Evolutionary conservation across 2,329 filamentous ascomycete species (phyloP), one percentile per base, ranked within the genome.

Genomic region (Drechslerella coelobrocha): DNA sequence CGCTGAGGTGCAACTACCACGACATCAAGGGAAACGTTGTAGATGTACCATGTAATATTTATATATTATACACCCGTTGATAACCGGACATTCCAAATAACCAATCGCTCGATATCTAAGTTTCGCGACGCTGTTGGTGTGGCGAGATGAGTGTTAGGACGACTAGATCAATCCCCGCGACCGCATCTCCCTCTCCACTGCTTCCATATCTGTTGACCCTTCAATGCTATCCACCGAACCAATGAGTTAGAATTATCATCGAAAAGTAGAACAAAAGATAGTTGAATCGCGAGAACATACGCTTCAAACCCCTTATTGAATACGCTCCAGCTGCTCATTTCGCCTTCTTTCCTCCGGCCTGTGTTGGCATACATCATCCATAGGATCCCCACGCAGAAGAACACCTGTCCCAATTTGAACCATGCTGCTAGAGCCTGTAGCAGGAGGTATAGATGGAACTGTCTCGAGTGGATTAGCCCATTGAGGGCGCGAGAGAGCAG

Each of bases 341-440:
- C 76, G 8, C 76, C 76, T 19, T 75, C 71, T 57, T 75, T 76
- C 51, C 73, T 72, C 53, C 65, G 74, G n/a, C 76, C 73, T 7
- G 76, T 78, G 48, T 77, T 78, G n/a, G 72, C 75, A 68, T 75
- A 73, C 73, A 76, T 76, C 73, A 77, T 77, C 76, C 76, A 78
- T 27, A 78, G 53, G 43, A 78, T 72, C 71, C 76, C 76, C 43
- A 77, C 73, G 41, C 75, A 75, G 5, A 77, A 65, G 61, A 77
- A 75, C 24, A 74, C 72, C 73, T 76, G 76, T 1, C 76, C 76
- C 43, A 75, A 75, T 41, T 76, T 75, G 43, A 66, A 62, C 57
- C 68, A 43, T 24, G 68, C 75, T 39, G 76, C 74, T 21, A 74
- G 17, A 62, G 61, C 48, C 60, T 77, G 76, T 37, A 78, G 66